Evolutionary conservation across 2,329 filamentous ascomycete species (phyloP).

Genomic region (Fusarium foetens): DNA sequence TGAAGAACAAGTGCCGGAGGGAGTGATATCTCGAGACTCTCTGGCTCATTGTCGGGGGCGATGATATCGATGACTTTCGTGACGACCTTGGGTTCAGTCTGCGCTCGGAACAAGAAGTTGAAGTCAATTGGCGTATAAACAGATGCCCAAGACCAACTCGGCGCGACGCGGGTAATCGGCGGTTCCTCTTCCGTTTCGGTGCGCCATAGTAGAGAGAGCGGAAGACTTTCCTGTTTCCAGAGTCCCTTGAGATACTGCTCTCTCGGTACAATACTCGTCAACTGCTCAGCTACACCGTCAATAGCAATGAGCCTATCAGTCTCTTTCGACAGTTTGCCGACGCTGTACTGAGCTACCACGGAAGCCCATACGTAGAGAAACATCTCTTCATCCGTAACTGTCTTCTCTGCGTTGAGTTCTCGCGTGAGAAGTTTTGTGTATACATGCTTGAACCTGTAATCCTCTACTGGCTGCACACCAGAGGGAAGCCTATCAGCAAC

Average conservation of each 20-base stretch:
- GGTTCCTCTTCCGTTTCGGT: not conserved
- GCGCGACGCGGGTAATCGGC: not conserved
- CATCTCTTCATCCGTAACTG: not conserved
- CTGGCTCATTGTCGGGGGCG: accelerated
- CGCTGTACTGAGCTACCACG: constrained; percentile 4
- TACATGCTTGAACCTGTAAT: constrained; percentile 6
- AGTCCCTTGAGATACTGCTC: not conserved
- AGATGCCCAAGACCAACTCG: constrained; percentile 12
- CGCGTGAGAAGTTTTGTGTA: not conserved
- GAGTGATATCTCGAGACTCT: not conserved
- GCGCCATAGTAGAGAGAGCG: not conserved
- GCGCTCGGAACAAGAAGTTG: not conserved
- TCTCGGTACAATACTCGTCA: not conserved
- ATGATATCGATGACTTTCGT: not conserved
- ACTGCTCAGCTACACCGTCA: constrained; percentile 1
- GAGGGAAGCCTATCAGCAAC: not conserved
- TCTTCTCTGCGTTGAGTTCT: accelerated
- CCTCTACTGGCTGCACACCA: not conserved
- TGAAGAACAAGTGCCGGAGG: not conserved
- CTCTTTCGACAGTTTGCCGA: not conserved
- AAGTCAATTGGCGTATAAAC: not conserved
- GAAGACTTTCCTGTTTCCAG: not conserved
- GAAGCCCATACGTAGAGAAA: constrained; percentile 12
- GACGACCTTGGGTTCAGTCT: not conserved
- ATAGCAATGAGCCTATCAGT: not conserved